Conservation (phyloP, 495 filamentous ascomycete genomes). For the Aspergillus saccharolyticus region DNA sequence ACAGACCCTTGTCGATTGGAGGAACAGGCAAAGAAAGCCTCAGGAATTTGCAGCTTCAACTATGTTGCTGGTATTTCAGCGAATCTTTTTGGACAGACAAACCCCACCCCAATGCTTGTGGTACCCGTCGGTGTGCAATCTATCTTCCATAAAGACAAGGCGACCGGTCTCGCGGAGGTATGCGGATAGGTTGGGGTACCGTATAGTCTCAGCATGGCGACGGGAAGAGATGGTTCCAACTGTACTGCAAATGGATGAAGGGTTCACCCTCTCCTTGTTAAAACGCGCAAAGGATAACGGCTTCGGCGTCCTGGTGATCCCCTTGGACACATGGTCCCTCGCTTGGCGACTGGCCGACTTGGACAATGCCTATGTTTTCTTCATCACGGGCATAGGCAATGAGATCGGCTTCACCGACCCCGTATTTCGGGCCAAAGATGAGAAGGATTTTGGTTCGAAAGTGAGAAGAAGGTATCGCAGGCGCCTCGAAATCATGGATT, state of each 20-base stretch:
- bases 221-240: slow-evolving; percentile 56
- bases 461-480: slow-evolving; percentile 46
- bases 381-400: slow-evolving; percentile 39
- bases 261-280: slow-evolving; percentile 56
- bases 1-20: slow-evolving; percentile 58
- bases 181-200: slow-evolving; percentile 49
- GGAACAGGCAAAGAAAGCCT: slow-evolving; percentile 46
- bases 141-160: slow-evolving; percentile 53
- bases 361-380: slow-evolving; percentile 55
- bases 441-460: slow-evolving; percentile 39
- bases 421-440: slow-evolving; percentile 54
- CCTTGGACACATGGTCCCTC: slow-evolving; percentile 40
- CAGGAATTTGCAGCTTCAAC: slow-evolving; percentile 48
- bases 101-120: slow-evolving; percentile 49
- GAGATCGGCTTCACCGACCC: slow-evolving; percentile 52
- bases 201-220: slow-evolving; percentile 50
- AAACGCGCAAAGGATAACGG: slow-evolving; percentile 53
- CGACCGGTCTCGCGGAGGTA: slow-evolving; percentile 48
- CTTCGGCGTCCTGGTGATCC: slow-evolving; percentile 43
- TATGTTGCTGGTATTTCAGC: slow-evolving; percentile 56
- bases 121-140: slow-evolving; percentile 56
- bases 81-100: slow-evolving; percentile 53
- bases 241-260: slow-evolving; percentile 62
- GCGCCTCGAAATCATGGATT: slow-evolving; percentile 46
- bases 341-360: slow-evolving; percentile 58